A percentile compares a stretch with the other conserved stretches of the same genome.
These are phyloP conservation scores for Lunularia cruciata DNA, from an alignment of 225 moss, liverwort and hornwort species.

Conservation along the genomic window DNA sequence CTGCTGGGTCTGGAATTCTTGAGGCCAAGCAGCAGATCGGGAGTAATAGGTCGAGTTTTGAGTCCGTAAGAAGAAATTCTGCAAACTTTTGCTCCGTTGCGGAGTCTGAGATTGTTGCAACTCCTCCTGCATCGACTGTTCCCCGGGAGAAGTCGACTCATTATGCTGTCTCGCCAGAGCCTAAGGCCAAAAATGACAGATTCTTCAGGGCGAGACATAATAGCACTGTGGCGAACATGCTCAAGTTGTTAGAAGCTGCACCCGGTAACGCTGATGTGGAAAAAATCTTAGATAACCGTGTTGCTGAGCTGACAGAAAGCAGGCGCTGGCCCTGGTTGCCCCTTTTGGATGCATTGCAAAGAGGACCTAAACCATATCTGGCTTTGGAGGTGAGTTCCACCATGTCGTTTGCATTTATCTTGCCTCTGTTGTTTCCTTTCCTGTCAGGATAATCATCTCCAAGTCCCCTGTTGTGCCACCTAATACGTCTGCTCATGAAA, in stretches of 20 bases:
- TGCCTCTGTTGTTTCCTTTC: neutral
- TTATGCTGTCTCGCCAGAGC: constrained; percentile 10
- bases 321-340: constrained; percentile 90
- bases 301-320: constrained; percentile 55
- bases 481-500: too few relatives aligned
- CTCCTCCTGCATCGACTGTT: neutral
- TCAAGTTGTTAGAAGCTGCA: constrained; percentile 68
- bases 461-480: too few relatives aligned
- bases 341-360: constrained; percentile 85
- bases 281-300: constrained; percentile 59
- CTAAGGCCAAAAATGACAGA: constrained; percentile 35
- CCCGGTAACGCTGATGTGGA: constrained; percentile 53
- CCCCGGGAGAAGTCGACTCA: neutral
- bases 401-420: neutral
- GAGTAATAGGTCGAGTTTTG: neutral
- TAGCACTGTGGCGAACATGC: constrained; percentile 60
- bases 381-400: constrained; percentile 72
- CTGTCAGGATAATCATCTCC: too few relatives aligned
- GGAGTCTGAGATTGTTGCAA: neutral
- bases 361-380: constrained; percentile 81
- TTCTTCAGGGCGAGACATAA: constrained; percentile 62
- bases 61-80: neutral
- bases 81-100: neutral
- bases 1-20: neutral
- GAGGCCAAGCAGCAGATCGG: constrained; percentile 9